Evolutionary conservation across 2,329 filamentous ascomycete genomes (phyloP).

Genomic region (Colletotrichum sp.): DNA sequence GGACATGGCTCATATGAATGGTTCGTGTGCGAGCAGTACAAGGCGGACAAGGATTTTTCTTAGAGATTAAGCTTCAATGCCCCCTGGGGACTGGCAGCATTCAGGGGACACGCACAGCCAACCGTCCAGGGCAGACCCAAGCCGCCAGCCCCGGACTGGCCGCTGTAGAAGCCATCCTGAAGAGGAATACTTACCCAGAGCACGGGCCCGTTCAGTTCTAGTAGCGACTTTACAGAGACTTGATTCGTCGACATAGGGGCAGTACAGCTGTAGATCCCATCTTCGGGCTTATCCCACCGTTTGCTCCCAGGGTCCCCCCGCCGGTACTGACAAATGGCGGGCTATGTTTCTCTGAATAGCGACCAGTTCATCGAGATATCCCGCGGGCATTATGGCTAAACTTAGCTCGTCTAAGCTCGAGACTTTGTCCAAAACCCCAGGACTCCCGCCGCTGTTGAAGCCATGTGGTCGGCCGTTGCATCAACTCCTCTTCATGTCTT

Average conservation of each 20-base stretch:
- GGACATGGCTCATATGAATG: neutral
- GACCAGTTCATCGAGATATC: neutral
- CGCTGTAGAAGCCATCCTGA: neutral
- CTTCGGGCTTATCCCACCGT: constrained; percentile 1
- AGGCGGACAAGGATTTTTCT: neutral
- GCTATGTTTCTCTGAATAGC: neutral
- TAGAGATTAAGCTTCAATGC: neutral
- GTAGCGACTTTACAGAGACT: neutral
- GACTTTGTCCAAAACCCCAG: neutral
- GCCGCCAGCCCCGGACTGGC: neutral
- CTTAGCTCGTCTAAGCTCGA: neutral
- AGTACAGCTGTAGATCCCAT: neutral
- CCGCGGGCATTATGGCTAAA: neutral
- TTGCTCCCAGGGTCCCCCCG: neutral
- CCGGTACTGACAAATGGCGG: neutral
- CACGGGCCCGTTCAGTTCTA: neutral
- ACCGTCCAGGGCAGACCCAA: neutral
- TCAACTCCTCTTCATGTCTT: neutral
- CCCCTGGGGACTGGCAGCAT: neutral
- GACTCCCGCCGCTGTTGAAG: neutral
- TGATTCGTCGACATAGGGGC: neutral
- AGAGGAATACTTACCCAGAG: neutral
- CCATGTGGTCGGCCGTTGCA: neutral
- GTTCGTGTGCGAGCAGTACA: neutral
- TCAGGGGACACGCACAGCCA: neutral